phyloP scores from a whole-genome alignment of 2,329 filamentous ascomycete species.

The Fusarium albosuccineum region DNA sequence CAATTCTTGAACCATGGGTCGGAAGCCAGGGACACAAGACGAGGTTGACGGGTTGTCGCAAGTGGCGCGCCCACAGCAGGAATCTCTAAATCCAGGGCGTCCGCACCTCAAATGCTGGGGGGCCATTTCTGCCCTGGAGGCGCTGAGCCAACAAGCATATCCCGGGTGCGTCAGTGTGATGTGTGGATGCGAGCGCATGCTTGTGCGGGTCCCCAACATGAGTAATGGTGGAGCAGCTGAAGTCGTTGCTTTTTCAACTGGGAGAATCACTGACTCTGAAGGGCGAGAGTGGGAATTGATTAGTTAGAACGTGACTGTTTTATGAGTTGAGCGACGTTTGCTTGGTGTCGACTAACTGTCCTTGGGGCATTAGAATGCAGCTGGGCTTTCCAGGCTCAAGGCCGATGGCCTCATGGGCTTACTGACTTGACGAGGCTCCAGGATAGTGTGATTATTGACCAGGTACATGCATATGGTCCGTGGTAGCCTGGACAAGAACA shows the following conservation, averaged over 20 bases:
- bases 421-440: conserved; percentile 5
- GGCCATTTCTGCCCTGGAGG: conserved; percentile 23
- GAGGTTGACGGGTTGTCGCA: conserved; percentile 24
- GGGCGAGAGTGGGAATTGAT: conserved; percentile 19
- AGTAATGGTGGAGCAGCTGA: conserved; percentile 28
- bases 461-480: conserved; percentile 17
- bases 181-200: conserved; percentile 17
- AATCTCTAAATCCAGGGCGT: conserved; percentile 17
- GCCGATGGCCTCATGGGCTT: conserved; percentile 2
- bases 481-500: background rate
- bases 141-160: conserved; percentile 23
- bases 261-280: background rate
- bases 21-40: conserved; percentile 23
- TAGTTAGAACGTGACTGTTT: conserved; percentile 13
- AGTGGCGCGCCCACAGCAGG: conserved; percentile 27
- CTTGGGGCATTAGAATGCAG: conserved; percentile 2
- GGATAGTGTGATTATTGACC: conserved; percentile 8
- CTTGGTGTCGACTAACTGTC: conserved; percentile 20
- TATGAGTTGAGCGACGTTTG: conserved; percentile 9
- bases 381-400: background rate
- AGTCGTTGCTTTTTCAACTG: conserved; percentile 17
- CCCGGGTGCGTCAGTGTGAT: conserved; percentile 15
- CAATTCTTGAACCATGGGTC: conserved; percentile 25
- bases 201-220: conserved; percentile 18
- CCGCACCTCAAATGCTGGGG: conserved; percentile 20